Base-by-base conservation (phyloP, 2,329 filamentous ascomycete genomes). In the Epichloe elymi region DNA sequence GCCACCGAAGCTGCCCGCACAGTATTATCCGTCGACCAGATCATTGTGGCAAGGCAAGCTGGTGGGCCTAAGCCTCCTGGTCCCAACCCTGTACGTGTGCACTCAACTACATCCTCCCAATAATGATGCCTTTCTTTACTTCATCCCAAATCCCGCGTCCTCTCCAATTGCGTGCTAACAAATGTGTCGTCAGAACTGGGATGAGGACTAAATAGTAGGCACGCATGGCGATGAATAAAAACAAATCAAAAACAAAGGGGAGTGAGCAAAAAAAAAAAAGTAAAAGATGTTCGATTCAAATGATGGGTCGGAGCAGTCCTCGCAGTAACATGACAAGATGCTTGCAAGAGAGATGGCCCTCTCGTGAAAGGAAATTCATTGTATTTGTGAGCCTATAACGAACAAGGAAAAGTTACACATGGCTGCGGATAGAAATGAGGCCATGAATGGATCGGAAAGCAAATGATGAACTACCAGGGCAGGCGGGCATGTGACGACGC, bases 11-110 rank as follows among this genome's bases (percentile, higher is more conserved):
- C 93, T 40, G 91, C 89, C 49, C 80, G 93, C 62, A 98, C 93
- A 46, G 86, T 98, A 33, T 74, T 98, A 57, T 95, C 89, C 46
- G 93, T 98, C 39, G 93, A 98, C 70, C 94, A 98, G 73, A 98
- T 98, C 65, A 98, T 98, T 65, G 93, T 98, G 52, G 90, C 94
- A 56, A 83, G 91, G 72, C 93, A 97, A 73, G 93, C 94, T 46
- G 93, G 93, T 64, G 93, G 93, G 38, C 93, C 94, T 20, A 98
- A 98, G 78, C 91, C 91, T 51, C 93, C 93, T 33, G 90, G 86
- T 45, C 93, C 89, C 59, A 96, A 96, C 71, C 85, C 90, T 44
- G 74, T 77, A 64, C 63, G 74, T 68, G 49, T 11, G 30, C 30
- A 30, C 30, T 30, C 30, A 4, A 30, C 30, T 30, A 30, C 1